Conservation (phyloP, 2,329 filamentous ascomycete species). For the Aureobasidium pullulans region DNA sequence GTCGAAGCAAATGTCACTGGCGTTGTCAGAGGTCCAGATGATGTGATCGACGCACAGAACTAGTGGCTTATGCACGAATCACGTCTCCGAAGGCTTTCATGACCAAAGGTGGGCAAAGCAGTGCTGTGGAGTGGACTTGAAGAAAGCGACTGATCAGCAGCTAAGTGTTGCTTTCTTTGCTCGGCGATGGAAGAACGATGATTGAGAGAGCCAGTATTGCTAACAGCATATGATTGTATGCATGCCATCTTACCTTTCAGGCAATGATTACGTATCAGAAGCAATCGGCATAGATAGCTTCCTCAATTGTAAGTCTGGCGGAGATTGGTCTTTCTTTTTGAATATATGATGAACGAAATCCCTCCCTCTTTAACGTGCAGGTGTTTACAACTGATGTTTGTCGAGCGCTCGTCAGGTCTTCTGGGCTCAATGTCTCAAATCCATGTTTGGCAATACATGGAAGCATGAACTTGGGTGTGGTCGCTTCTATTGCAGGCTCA, state of each 20-base stretch:
- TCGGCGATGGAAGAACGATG: neutral
- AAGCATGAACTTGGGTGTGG: too few species aligned
- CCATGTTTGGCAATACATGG: too few species aligned
- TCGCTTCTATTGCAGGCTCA: too few species aligned
- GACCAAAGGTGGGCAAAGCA: conserved; percentile 12
- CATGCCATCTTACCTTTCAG: neutral
- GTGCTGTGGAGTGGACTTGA: neutral
- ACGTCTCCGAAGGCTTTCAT: neutral
- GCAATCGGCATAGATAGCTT: conserved; percentile 10
- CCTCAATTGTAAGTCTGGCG: conserved; percentile 13
- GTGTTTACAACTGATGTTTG: neutral
- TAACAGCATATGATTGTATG: neutral
- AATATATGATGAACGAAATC: conserved; percentile 8
- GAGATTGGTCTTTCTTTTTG: neutral
- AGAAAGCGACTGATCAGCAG: conserved; percentile 8
- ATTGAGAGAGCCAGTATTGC: neutral
- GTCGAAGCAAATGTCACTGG: conserved; percentile 21
- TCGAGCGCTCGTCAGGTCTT: neutral
- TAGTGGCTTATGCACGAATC: neutral
- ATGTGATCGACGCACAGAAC: conserved; percentile 14
- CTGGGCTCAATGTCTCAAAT: neutral
- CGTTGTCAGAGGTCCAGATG: conserved; percentile 14
- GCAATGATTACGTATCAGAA: neutral
- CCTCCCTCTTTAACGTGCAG: neutral
- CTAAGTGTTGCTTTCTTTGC: conserved; percentile 13